Evolutionary conservation across 1,284 basidiomycete genomes (phyloP), one percentile per base, ranked within the genome.

Genomic region (Ceratobasidium papillatum): DNA sequence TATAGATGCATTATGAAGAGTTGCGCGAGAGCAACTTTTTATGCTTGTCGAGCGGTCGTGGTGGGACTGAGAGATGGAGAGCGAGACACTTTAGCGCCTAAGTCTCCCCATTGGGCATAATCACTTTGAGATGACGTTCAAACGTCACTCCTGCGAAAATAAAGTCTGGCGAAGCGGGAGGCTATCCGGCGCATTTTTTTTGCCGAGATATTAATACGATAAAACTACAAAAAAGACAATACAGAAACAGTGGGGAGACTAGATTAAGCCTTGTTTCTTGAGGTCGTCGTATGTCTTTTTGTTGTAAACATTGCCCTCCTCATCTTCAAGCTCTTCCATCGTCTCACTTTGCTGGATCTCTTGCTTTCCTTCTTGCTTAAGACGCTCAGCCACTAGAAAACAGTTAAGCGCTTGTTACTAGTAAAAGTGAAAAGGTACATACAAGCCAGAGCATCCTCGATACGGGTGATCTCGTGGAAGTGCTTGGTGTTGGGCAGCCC

Each of bases 401-500:
- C 32, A 12, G 9, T 62, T 27, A 59, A 25, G n/a, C 63, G 12
- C 63, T 38, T 22, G 51, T 64, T 41, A 25, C 12, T 47, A 65
- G 25, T 77, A 52, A 17, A 73, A 30, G 14, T 30, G 75, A 64
- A 34, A 49, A 19, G 54, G 7, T 45, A 88, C 93, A 79, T 80
- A 97, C 95, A 85, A 59, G 95, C 90, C 76, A 99, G 88, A 0
- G 96, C 98, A 84, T 99, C 98, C 79, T 95, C 93, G 78, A 99
- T 99, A 68, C 92, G 89, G 25, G 96, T 99, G 77, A 99, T 98
- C 82, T 98, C 97, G 80, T 98, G 94, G 86, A 99, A 99, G 83
- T 99, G 98, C 81, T 97, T 97, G 0, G 96, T 98, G 79, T 99
- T 99, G 0, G 98, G 98, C 77, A 99, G 85, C 19, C 98, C 98